phyloP scores from a whole-genome alignment of 2,329 filamentous ascomycete species.

The Eutypa lata region DNA sequence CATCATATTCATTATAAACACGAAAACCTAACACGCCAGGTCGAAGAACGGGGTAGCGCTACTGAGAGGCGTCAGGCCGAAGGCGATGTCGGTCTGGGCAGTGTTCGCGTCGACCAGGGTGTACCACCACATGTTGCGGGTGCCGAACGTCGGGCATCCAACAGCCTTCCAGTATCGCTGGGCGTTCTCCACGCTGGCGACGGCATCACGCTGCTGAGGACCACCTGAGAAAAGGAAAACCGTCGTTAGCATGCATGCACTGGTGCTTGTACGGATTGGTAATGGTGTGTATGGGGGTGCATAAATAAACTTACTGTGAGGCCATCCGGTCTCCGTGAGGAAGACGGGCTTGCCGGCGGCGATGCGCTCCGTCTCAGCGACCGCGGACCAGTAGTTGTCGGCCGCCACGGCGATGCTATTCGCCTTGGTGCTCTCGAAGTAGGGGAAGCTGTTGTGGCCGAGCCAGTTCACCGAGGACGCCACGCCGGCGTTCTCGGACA shows the following conservation, averaged over 20 bases:
- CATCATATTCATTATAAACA: not conserved
- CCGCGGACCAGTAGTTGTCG: constrained; percentile 23
- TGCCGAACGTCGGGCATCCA: constrained; percentile 26
- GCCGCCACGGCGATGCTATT: constrained; percentile 24
- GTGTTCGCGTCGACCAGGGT: constrained; percentile 49
- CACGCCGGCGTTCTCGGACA: constrained; percentile 24
- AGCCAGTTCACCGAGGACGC: constrained; percentile 21
- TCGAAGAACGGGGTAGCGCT: constrained; percentile 20
- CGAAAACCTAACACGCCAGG: constrained; percentile 13
- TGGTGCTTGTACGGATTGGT: constrained; percentile 25
- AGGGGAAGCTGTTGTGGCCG: constrained; percentile 28
- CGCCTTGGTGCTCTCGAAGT: constrained; percentile 24
- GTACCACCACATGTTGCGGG: constrained; percentile 49
- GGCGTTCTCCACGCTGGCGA: constrained; percentile 24
- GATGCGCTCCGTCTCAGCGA: constrained; percentile 22
- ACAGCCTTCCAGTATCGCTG: constrained; percentile 28
- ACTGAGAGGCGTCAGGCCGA: constrained; percentile 20
- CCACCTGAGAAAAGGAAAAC: constrained; percentile 14
- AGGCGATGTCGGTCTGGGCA: constrained; percentile 28
- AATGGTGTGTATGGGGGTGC: no score
- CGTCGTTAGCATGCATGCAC: not conserved
- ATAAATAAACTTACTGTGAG: constrained; percentile 24
- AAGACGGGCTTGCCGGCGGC: constrained; percentile 26
- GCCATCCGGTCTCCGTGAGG: constrained; percentile 30
- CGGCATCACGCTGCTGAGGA: constrained; percentile 21